These are phyloP conservation scores for Zasmidium citrigriseum DNA, from an alignment of 2,329 filamentous ascomycete species.

Conservation along the genomic window DNA sequence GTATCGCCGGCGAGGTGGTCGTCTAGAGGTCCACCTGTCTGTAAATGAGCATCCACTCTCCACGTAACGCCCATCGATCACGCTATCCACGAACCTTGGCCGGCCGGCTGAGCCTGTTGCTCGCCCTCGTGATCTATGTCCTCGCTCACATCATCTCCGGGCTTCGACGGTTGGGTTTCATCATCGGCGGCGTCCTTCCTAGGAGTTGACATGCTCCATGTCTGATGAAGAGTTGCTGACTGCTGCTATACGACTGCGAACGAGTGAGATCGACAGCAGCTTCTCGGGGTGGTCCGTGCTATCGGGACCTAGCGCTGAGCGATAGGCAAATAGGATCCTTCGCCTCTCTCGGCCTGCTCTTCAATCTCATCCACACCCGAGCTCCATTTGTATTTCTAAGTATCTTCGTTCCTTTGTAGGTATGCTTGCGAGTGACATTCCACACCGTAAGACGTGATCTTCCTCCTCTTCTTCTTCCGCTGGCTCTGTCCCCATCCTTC, in stretches of 20 bases:
- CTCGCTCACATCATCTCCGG: neutral
- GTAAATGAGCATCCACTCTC: slow-evolving; percentile 4
- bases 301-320: neutral
- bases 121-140: neutral
- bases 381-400: neutral
- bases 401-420: neutral
- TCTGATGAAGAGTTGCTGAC: neutral
- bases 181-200: neutral
- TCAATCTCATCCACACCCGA: neutral
- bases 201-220: slow-evolving; percentile 14
- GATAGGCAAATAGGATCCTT: neutral
- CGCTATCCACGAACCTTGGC: neutral
- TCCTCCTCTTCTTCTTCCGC: neutral
- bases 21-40: neutral
- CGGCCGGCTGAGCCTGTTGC: neutral
- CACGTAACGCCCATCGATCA: neutral
- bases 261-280: neutral
- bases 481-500: neutral
- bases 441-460: no score
- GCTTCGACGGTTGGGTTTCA: neutral
- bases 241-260: neutral
- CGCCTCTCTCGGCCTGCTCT: neutral
- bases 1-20: neutral
- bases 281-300: neutral
- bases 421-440: neutral